Conservation (phyloP, 106 monocot species). For the Xerophyta viscosa region DNA sequence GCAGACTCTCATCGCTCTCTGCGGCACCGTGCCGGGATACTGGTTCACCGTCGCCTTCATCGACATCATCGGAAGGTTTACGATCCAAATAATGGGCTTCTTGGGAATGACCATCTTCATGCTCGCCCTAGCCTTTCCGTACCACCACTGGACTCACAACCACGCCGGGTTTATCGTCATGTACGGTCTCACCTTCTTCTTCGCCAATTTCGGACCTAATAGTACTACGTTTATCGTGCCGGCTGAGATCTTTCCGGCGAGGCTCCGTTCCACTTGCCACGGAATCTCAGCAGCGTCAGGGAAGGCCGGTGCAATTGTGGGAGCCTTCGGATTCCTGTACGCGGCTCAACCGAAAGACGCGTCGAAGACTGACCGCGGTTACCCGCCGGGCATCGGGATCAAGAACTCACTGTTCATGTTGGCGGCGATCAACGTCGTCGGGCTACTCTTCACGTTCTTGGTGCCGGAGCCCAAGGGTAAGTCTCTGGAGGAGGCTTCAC, state of each 20-base stretch:
- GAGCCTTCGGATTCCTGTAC: background rate
- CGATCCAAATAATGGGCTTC: slow-evolving; percentile 28
- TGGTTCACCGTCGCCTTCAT: slow-evolving; percentile 55
- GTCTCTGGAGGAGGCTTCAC: background rate
- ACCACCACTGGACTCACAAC: slow-evolving; percentile 30
- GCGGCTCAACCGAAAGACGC: slow-evolving; percentile 6
- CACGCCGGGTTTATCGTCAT: slow-evolving; percentile 28
- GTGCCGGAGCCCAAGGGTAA: slow-evolving; percentile 6
- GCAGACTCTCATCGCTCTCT: slow-evolving; percentile 43
- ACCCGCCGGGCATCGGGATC: slow-evolving; percentile 4
- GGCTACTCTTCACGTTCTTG: background rate
- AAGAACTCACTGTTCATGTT: slow-evolving; percentile 1
- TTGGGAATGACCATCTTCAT: slow-evolving; percentile 30
- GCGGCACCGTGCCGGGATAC: slow-evolving; percentile 57
- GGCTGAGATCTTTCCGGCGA: slow-evolving; percentile 60
- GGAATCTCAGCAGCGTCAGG: slow-evolving; percentile 60
- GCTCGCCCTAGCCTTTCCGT: slow-evolving; percentile 28
- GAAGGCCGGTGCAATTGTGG: slow-evolving; percentile 33
- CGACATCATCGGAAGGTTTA: slow-evolving; percentile 27
- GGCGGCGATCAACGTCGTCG: slow-evolving; percentile 4
- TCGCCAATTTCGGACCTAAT: slow-evolving; percentile 72
- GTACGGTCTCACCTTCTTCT: slow-evolving; percentile 57
- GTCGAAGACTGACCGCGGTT: slow-evolving; percentile 10
- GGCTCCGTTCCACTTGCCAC: slow-evolving; percentile 59
- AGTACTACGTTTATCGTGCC: slow-evolving; percentile 66